phyloP scores from a whole-genome alignment of 306 rosid species.

The Begonia masoniana region DNA sequence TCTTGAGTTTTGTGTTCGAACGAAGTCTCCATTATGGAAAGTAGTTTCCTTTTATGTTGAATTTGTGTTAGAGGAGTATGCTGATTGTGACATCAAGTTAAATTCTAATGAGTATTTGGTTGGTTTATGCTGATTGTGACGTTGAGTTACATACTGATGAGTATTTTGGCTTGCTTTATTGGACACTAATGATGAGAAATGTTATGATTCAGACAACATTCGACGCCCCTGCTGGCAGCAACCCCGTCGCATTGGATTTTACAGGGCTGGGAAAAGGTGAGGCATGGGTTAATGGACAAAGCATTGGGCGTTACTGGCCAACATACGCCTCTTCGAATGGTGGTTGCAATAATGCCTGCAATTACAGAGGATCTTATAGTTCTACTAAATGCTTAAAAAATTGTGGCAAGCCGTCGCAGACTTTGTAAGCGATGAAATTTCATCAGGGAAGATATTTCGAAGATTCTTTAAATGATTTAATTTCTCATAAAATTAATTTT shows the following conservation, averaged over 20 bases:
- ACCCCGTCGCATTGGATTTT: conserved; percentile 83
- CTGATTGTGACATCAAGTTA: too few species aligned
- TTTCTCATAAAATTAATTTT: conserved; percentile 8
- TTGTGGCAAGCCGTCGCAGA: conserved; percentile 84
- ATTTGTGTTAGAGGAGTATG: too few species aligned
- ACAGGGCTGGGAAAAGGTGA: conserved; percentile 89
- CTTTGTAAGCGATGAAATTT: conserved; percentile 38
- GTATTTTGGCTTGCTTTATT: conserved; percentile 1
- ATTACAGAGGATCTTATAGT: conserved; percentile 46
- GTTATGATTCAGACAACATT: conserved; percentile 47
- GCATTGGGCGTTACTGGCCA: conserved; percentile 97
- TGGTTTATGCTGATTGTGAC: too few species aligned
- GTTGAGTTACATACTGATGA: too few species aligned
- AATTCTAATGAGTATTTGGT: too few species aligned
- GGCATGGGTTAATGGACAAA: conserved; percentile 96
- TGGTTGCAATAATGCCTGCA: conserved; percentile 45
- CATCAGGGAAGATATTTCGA: background rate
- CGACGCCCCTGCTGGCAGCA: conserved; percentile 46
- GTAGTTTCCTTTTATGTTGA: too few species aligned
- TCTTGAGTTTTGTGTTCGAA: too few species aligned
- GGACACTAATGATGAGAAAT: conserved; percentile 15
- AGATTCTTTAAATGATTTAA: conserved; percentile 4
- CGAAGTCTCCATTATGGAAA: too few species aligned
- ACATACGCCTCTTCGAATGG: conserved; percentile 27
- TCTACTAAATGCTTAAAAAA: conserved; percentile 56